A percentile compares a stretch with the other conserved stretches of the same genome.
These are phyloP conservation scores for Aureoboletus auriporus DNA, from an alignment of 768 basidiomycete species.

Conservation along the genomic window DNA sequence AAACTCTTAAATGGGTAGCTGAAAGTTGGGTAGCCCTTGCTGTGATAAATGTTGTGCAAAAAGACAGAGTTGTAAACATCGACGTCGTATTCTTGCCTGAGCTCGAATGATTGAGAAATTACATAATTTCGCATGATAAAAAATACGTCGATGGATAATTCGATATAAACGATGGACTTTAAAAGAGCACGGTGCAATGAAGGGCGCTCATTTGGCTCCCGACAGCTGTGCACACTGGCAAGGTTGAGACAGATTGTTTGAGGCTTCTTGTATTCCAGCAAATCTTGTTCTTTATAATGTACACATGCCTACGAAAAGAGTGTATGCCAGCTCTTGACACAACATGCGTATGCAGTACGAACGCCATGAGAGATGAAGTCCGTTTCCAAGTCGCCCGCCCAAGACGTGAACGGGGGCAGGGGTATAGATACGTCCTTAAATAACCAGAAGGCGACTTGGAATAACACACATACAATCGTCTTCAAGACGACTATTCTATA, in stretches of 20 bases:
- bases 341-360: conserved; percentile 31
- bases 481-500: conserved; percentile 28
- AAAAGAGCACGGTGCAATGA: too few species aligned
- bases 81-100: too few species aligned
- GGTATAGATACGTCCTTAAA: conserved; percentile 36
- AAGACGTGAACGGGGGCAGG: conserved; percentile 7
- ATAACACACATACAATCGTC: conserved; percentile 22
- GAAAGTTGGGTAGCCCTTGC: too few species aligned
- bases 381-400: conserved; percentile 23
- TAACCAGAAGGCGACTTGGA: conserved; percentile 14
- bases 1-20: too few species aligned
- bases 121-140: too few species aligned
- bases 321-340: conserved; percentile 36
- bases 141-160: too few species aligned
- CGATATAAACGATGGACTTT: too few species aligned
- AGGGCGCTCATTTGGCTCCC: too few species aligned
- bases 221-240: neutral
- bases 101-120: too few species aligned
- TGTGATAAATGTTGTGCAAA: too few species aligned
- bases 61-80: too few species aligned
- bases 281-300: conserved; percentile 28
- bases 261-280: conserved; percentile 16
- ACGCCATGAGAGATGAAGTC: conserved; percentile 30
- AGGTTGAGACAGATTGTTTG: neutral
- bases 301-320: conserved; percentile 31